These are phyloP conservation scores for Uncinocarpus reesii DNA, from an alignment of 2,329 filamentous ascomycete species.

Conservation along the genomic window DNA sequence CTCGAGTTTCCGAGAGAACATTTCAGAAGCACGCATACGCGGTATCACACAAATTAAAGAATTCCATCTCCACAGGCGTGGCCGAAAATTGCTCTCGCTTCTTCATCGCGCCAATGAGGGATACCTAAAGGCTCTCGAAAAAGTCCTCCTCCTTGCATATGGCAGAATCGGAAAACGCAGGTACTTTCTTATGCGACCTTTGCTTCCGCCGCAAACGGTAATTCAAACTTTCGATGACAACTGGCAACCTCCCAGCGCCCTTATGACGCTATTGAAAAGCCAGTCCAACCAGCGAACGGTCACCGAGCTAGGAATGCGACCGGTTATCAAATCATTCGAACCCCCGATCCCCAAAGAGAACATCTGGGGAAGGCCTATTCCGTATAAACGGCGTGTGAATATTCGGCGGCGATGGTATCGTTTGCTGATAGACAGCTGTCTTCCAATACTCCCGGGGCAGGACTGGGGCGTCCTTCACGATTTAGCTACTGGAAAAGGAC, in stretches of 20 bases:
- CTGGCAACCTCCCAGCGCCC: conserved; percentile 11
- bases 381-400: conserved; percentile 27
- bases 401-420: conserved; percentile 31
- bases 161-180: conserved; percentile 47
- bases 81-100: conserved; percentile 33
- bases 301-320: conserved; percentile 20
- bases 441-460: conserved; percentile 32
- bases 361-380: conserved; percentile 29
- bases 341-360: conserved; percentile 29
- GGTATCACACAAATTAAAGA: background rate
- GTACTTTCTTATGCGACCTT: conserved; percentile 36
- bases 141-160: conserved; percentile 46
- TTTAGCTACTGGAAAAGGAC: conserved; percentile 25
- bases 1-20: conserved; percentile 39
- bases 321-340: conserved; percentile 12
- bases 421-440: conserved; percentile 22
- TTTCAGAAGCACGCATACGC: conserved; percentile 9
- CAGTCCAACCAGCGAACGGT: conserved; percentile 18
- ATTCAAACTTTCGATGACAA: conserved; percentile 11
- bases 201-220: conserved; percentile 10
- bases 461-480: conserved; percentile 29
- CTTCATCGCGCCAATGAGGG: conserved; percentile 48
- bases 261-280: conserved; percentile 6
- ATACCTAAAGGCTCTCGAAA: conserved; percentile 41
- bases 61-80: conserved; percentile 20